Evolutionary conservation across 1,284 basidiomycete genomes (phyloP).

Genomic region (Lignosus rhinocerotis): DNA sequence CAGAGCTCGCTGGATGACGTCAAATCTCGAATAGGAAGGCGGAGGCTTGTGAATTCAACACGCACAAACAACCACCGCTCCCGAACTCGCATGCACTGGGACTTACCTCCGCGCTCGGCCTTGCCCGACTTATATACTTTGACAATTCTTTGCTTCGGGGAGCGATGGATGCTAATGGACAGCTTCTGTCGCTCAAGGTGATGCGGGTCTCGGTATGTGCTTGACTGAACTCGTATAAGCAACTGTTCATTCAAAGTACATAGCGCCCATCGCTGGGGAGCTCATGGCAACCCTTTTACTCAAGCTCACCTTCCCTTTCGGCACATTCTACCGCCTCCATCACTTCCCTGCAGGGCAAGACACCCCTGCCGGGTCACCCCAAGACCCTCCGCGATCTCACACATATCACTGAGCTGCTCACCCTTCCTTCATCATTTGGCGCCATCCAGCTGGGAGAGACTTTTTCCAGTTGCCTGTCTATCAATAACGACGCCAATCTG

Average conservation of each 20-base stretch:
- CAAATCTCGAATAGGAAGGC: conserved; percentile 20
- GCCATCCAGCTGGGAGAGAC: conserved; percentile 81
- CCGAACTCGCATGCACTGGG: too few relatives aligned
- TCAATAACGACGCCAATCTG: conserved; percentile 73
- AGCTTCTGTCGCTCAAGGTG: conserved; percentile 74
- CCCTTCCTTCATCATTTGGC: conserved; percentile 75
- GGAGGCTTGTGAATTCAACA: conserved; percentile 31
- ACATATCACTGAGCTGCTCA: conserved; percentile 69
- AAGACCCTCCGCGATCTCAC: conserved; percentile 80
- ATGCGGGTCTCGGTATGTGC: conserved; percentile 77
- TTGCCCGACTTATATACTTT: too few relatives aligned
- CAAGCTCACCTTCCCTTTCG: conserved; percentile 75
- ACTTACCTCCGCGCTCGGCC: too few relatives aligned
- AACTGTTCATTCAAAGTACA: conserved; percentile 3
- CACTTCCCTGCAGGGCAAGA: conserved; percentile 71
- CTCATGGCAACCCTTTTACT: conserved; percentile 83
- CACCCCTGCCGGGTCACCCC: conserved; percentile 69
- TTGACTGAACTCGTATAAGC: conserved; percentile 8
- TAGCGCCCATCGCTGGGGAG: conserved; percentile 74
- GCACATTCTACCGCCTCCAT: conserved; percentile 75
- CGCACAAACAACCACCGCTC: conserved; percentile 26
- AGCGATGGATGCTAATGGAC: conserved; percentile 53
- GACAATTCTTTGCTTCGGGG: not conserved
- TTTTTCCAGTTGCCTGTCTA: conserved; percentile 74
- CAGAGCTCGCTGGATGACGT: conserved; percentile 15